Percentiles rank a stretch among this genome's conserved stretches.
phyloP scores from a whole-genome alignment of 768 basidiomycete species.

The Lyophyllum semitale region DNA sequence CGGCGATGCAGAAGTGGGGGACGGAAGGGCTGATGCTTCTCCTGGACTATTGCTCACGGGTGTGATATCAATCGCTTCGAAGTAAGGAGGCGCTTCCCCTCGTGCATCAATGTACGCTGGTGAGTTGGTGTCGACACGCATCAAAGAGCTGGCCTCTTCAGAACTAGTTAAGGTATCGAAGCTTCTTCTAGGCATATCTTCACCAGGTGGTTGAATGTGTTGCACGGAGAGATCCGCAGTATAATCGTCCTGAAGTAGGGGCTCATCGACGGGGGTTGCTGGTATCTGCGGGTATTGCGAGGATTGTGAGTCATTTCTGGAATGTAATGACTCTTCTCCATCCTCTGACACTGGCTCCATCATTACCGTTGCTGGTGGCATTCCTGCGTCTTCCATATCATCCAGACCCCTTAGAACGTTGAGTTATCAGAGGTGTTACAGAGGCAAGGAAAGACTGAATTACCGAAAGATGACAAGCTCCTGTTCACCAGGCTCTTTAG shows the following conservation, averaged over 20 bases:
- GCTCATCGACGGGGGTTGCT: slow-evolving; percentile 39
- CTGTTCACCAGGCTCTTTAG: slow-evolving; percentile 82
- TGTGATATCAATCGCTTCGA: slow-evolving; percentile 45
- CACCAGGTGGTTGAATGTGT: slow-evolving; percentile 17
- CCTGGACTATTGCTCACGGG: neutral
- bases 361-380: slow-evolving; percentile 39
- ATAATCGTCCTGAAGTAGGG: slow-evolving; percentile 39
- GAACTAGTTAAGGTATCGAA: slow-evolving; percentile 30
- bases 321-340: slow-evolving; percentile 31
- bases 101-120: slow-evolving; percentile 26
- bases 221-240: slow-evolving; percentile 24
- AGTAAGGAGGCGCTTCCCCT: slow-evolving; percentile 72
- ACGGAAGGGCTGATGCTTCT: slow-evolving; percentile 12
- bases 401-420: slow-evolving; percentile 42
- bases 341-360: slow-evolving; percentile 41
- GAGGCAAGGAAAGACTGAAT: slow-evolving; percentile 6
- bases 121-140: slow-evolving; percentile 24
- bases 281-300: slow-evolving; percentile 41
- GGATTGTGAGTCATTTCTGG: slow-evolving; percentile 28
- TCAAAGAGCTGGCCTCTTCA: slow-evolving; percentile 30
- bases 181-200: slow-evolving; percentile 25
- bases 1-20: slow-evolving; percentile 19
- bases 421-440: neutral
- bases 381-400: slow-evolving; percentile 55
- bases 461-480: slow-evolving; percentile 72